Percentiles rank a stretch among this genome's conserved stretches.
phyloP scores from a whole-genome alignment of 768 basidiomycete genomes.

The Leccinum ochraceum region DNA sequence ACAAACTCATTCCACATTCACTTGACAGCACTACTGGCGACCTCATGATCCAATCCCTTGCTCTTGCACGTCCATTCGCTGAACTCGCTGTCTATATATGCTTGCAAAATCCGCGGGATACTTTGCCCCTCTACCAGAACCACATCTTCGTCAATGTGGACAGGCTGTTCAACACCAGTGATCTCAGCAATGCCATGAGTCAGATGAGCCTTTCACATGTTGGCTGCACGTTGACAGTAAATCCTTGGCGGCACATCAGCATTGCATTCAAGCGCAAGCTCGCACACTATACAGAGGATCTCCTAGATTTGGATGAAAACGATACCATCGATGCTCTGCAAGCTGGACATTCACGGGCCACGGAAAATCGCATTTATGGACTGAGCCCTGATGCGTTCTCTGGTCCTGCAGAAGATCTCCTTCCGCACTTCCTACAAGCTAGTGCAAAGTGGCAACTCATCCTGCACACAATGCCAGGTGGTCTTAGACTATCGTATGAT shows the following conservation, averaged over 20 bases:
- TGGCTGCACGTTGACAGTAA: background rate
- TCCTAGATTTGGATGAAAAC: background rate
- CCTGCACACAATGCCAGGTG: background rate
- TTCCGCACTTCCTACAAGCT: background rate
- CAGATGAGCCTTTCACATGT: accelerated
- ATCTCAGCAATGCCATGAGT: background rate
- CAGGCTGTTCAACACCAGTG: background rate
- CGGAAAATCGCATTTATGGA: background rate
- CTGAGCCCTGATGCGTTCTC: background rate
- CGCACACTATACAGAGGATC: background rate
- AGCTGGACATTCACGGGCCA: background rate
- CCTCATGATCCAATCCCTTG: background rate
- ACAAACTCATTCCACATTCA: background rate
- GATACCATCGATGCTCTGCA: background rate
- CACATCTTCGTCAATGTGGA: background rate
- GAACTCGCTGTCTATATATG: background rate
- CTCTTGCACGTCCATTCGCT: background rate
- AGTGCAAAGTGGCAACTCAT: background rate
- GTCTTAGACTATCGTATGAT: background rate
- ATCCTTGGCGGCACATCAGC: background rate
- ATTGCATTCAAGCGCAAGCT: background rate
- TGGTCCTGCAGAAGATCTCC: background rate
- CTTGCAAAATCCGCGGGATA: background rate
- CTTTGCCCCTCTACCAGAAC: background rate
- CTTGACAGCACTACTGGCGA: background rate